These are phyloP conservation scores for Xenoacremonium recifei DNA, from an alignment of 2,329 filamentous ascomycete species.

Conservation along the genomic window DNA sequence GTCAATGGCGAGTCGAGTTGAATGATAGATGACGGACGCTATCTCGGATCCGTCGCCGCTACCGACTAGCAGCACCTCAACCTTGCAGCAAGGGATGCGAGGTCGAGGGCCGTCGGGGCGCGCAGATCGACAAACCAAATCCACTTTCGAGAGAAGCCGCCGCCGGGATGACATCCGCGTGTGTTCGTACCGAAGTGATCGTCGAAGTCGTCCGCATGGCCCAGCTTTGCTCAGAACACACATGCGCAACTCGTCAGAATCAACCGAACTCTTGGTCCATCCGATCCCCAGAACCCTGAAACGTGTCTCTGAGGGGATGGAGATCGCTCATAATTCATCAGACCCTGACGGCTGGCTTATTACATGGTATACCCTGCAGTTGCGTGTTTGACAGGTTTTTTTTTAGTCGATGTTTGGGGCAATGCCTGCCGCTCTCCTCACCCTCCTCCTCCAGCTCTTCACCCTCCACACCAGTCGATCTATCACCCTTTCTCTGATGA, in stretches of 20 bases:
- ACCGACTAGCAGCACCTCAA: conserved; percentile 1
- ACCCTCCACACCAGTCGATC: no score
- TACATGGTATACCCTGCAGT: conserved; percentile 1
- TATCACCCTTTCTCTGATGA: no score
- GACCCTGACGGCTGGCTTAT: not conserved
- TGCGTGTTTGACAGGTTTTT: conserved; percentile 4
- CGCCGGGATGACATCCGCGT: conserved; percentile 2
- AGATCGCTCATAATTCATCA: not conserved
- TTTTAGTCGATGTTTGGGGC: conserved; percentile 1
- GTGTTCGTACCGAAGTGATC: conserved; percentile 1
- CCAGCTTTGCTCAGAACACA: not conserved
- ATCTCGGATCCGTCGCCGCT: conserved; percentile 7
- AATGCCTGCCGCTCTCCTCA: conserved; percentile 3
- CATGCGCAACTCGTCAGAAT: no score
- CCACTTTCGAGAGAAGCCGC: not conserved
- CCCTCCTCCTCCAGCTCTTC: no score
- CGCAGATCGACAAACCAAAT: conserved; percentile 7
- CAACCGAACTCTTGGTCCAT: not conserved
- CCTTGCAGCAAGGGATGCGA: conserved; percentile 7
- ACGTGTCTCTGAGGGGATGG: not conserved
- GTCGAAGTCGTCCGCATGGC: not conserved
- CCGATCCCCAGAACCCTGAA: not conserved
- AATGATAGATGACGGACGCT: conserved; percentile 6
- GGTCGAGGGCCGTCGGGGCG: conserved; percentile 5
- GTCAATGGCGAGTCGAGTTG: conserved; percentile 3